Percentiles rank a stretch among this genome's conserved stretches.
Evolutionary conservation across 2,329 filamentous ascomycete genomes (phyloP).

Genomic region (Penicillium brasilianum): DNA sequence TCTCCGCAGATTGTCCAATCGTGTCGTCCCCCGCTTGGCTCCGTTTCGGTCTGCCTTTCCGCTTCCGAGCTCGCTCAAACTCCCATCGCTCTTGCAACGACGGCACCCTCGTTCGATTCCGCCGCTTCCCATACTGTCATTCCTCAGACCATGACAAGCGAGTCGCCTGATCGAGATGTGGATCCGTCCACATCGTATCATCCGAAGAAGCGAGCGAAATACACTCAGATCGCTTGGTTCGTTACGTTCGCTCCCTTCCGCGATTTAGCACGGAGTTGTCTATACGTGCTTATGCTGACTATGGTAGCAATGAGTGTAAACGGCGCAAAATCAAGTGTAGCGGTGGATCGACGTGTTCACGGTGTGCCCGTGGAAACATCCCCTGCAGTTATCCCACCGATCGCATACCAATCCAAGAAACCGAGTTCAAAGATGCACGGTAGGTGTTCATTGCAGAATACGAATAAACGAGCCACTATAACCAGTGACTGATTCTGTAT

Average conservation of each 20-base stretch:
- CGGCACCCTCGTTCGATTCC: not conserved
- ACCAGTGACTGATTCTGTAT: not conserved
- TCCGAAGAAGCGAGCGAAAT: constrained; percentile 40
- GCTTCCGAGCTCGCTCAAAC: not conserved
- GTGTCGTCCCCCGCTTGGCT: no score
- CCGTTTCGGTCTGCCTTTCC: not conserved
- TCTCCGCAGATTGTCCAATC: not conserved
- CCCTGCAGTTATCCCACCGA: constrained; percentile 70
- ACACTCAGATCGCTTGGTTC: constrained; percentile 45
- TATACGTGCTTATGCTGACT: not conserved
- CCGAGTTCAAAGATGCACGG: constrained; percentile 29
- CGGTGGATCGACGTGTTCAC: constrained; percentile 69
- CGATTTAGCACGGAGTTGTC: not conserved
- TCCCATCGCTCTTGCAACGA: not conserved
- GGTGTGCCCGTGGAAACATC: constrained; percentile 66
- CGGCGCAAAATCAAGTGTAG: constrained; percentile 78
- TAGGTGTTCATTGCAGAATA: constrained; percentile 4
- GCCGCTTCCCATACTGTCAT: not conserved
- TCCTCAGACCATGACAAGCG: constrained; percentile 7
- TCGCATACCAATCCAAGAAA: constrained; percentile 46
- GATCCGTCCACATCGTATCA: constrained; percentile 9
- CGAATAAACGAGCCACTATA: not conserved
- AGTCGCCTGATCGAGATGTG: constrained; percentile 1
- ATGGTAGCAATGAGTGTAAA: constrained; percentile 70
- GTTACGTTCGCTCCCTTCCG: not conserved